Base-by-base conservation (phyloP, 306 rosid genomes). In the Benincasa hispida region DNA sequence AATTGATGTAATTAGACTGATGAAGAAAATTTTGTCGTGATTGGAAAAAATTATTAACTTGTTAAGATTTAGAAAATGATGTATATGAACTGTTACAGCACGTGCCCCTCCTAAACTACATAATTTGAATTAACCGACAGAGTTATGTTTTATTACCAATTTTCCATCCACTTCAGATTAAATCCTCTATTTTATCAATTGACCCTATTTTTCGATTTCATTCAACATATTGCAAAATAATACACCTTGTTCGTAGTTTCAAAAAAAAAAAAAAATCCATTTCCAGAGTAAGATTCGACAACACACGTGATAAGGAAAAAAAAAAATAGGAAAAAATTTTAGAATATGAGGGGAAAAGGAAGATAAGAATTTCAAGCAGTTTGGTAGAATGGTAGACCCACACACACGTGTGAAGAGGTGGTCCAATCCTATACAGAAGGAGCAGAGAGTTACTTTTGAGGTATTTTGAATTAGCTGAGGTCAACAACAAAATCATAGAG, bases 401-500 rank as follows among this genome's bases (percentile, higher is more conserved):
- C 76, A 86, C 92, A 84, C 97, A 88, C 92, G 91, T 86, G 92
- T 79, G 84, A 61, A 53, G 13, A n/a, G 79, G 88, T 88, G 93
- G 96, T 86, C 92, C 96, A 82, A 35, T 69, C 37, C 56, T 13
- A 69, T 69, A 25, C 22, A 69, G 53, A 28, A 68, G 78, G 74
- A 74, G 61, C 81, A 74, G 28, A 81, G 84, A 81, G 88, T 93
- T 87, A 80, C 83, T 89, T 50, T 88, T 86, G 88, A 63, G 70
- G 70, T 32, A 34, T 84, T 60, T 78, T 55, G 84, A 13, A 76
- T 78, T 63, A 50, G 55, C 21, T 89, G 76, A 85, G 96, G 92
- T 91, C 96, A 76, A 85, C 88, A 88, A 86, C 93, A 81, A 82
- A 85, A 85, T 91, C 90, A 89, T 88, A 79, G 87, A 87, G 73